Evolutionary conservation across 371 early-diverging fungal species (phyloP).

Genomic region (Batrachochytrium dendrobatidis): DNA sequence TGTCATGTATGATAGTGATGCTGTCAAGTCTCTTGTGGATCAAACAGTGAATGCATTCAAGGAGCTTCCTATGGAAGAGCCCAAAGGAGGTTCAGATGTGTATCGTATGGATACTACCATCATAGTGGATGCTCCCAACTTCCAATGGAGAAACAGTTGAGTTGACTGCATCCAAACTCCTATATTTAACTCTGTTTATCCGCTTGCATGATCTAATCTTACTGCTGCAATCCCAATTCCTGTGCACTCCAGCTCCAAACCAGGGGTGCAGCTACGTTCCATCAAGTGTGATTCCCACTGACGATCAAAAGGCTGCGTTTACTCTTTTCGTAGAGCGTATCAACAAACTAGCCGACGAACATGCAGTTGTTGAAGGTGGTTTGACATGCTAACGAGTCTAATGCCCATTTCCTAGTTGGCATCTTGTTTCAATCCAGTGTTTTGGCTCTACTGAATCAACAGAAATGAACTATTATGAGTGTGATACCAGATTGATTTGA

Average conservation of each 20-base stretch:
- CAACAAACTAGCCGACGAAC: constrained; percentile 1
- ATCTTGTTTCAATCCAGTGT: too few species aligned
- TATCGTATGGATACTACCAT: neutral
- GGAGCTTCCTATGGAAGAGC: neutral
- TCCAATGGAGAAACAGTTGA: neutral
- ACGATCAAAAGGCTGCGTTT: neutral
- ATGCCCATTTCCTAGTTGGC: too few species aligned
- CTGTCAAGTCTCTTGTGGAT: neutral
- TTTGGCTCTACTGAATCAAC: too few species aligned
- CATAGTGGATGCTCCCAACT: neutral
- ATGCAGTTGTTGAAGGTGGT: too few species aligned
- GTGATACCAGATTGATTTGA: too few species aligned
- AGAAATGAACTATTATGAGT: too few species aligned
- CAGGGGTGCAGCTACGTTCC: neutral
- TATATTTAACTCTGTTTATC: neutral
- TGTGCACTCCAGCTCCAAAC: neutral
- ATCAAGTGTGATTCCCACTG: neutral
- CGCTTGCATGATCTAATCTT: neutral
- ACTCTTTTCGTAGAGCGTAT: neutral
- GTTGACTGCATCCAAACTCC: neutral
- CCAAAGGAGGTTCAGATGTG: neutral
- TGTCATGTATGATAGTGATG: too few species aligned
- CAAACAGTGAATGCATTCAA: neutral
- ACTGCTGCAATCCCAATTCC: neutral
- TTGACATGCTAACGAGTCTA: too few species aligned